Base-by-base conservation (phyloP, 2,329 filamentous ascomycete genomes). In the Penicillium sp. region DNA sequence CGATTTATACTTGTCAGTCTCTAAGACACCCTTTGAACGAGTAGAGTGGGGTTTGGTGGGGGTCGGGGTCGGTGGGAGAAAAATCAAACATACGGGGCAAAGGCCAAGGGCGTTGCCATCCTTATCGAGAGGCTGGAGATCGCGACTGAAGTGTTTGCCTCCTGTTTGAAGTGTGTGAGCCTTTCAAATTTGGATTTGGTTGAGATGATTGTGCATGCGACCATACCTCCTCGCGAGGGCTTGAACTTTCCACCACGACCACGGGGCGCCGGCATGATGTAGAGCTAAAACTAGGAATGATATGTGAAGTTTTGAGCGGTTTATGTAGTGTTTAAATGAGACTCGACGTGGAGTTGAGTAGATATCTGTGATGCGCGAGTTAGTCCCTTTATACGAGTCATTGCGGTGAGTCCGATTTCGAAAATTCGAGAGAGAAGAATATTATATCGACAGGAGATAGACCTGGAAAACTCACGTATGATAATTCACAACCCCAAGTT, bases 181-280 rank as follows among this genome's bases (percentile, higher is more conserved):
- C 31, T 50, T 42, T 22, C 39, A 42, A 42, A 14, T 22, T 42
- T 22, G 19, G 10, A 7, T 33, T 26, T 44, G 16, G n/a, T 21
- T 45, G 33, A 21, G 21, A 44, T 11, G 47, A 9, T 47, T 49
- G 21, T 45, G 55, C 59, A 64, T 84, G 67, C 57, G 52, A 64
- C 48, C 62, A 59, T 79, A 93, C 93, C 93, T 83, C 93, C 93
- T 78, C 93, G 85, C 67, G 91, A 92, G 66, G 89, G 91, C 82
- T 97, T 98, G 77, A 93, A 96, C 80, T 98, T 98, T 78, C 93
- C 91, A 69, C 90, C 92, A 73, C 93, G 90, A 67, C 91, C 92
- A 73, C 91, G 74, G 58, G 76, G 76, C 42, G 77, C 68, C 76
- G 31, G 31, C 31, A 79, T 79, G 27, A 57, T 65, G 56, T 56